Conservation (phyloP, 1,284 basidiomycete species). For the Cutaneotrichosporon cavernicola region DNA sequence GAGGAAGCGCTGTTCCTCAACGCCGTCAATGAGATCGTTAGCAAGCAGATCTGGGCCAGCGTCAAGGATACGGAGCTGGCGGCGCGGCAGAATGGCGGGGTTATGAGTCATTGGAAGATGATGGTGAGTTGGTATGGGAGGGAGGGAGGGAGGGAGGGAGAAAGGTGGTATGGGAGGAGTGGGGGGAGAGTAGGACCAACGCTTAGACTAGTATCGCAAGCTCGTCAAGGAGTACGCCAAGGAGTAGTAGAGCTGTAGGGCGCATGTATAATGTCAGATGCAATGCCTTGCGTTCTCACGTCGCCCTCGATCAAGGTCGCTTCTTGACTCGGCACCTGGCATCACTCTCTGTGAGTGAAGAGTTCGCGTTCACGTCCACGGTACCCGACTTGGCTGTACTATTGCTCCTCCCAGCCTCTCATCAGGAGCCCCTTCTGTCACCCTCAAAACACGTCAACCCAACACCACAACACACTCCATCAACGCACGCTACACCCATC, state of each 20-base stretch:
- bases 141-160: not conserved
- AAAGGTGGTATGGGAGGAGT: not conserved
- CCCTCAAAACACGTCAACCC: no score
- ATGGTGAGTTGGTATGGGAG: slow-evolving; percentile 16
- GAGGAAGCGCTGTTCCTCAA: slow-evolving; percentile 27
- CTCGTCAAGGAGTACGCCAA: slow-evolving; percentile 3
- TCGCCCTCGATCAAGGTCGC: not conserved
- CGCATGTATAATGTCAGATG: not conserved
- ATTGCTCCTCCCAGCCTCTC: no score
- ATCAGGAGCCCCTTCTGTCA: no score
- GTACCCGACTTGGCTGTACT: no score
- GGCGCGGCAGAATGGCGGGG: slow-evolving; percentile 12
- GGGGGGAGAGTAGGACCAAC: no score
- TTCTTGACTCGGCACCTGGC: no score
- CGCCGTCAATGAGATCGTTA: slow-evolving; percentile 17
- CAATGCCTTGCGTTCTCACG: not conserved
- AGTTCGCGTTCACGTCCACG: no score
- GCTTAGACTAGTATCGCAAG: slow-evolving; percentile 2
- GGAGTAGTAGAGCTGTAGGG: not conserved
- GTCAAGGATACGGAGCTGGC: slow-evolving; percentile 21
- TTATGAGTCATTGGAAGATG: slow-evolving; percentile 21
- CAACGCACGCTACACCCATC: no score
- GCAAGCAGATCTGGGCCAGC: slow-evolving; percentile 16
- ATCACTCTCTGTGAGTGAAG: no score
- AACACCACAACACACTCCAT: no score